Percentiles rank a stretch among this genome's conserved stretches.
phyloP scores from a whole-genome alignment of 371 early-diverging fungal species.

The Apophysomyces sp. region DNA sequence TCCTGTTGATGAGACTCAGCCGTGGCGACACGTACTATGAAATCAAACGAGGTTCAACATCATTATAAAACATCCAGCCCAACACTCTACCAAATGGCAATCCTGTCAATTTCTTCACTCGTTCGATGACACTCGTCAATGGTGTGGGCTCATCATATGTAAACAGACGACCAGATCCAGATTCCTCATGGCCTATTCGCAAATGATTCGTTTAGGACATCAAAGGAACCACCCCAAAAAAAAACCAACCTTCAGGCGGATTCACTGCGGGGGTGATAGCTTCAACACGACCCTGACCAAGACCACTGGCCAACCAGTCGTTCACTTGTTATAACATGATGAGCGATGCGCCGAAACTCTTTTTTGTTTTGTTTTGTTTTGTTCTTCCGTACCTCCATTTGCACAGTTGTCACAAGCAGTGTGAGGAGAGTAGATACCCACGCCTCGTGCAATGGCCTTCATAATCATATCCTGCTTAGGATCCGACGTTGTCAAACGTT shows the following conservation, averaged over 20 bases:
- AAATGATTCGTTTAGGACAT: not conserved
- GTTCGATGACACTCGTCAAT: conserved; percentile 56
- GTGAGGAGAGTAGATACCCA: conserved; percentile 97
- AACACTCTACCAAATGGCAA: conserved; percentile 55
- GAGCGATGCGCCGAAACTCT: too few species aligned
- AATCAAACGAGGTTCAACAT: not conserved
- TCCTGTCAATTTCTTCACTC: conserved; percentile 63
- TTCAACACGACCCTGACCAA: conserved; percentile 52
- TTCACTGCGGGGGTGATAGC: conserved; percentile 57
- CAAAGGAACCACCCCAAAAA: not conserved
- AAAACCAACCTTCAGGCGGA: conserved; percentile 49
- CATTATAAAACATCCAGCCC: not conserved
- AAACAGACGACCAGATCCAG: conserved; percentile 76
- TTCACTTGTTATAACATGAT: conserved; percentile 55
- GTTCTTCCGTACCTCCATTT: conserved; percentile 66
- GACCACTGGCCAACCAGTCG: conserved; percentile 80
- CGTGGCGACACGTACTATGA: conserved; percentile 74
- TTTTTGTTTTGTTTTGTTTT: not conserved
- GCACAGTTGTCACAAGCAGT: conserved; percentile 89
- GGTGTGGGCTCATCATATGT: conserved; percentile 59
- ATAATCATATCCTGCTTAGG: conserved; percentile 82
- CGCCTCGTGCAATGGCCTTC: conserved; percentile 79
- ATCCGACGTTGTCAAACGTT: conserved; percentile 75
- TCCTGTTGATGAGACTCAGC: conserved; percentile 45
- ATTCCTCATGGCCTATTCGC: conserved; percentile 60